These are phyloP conservation scores for Cudoniella acicularis DNA, from an alignment of 495 filamentous ascomycete genomes.

Conservation along the genomic window DNA sequence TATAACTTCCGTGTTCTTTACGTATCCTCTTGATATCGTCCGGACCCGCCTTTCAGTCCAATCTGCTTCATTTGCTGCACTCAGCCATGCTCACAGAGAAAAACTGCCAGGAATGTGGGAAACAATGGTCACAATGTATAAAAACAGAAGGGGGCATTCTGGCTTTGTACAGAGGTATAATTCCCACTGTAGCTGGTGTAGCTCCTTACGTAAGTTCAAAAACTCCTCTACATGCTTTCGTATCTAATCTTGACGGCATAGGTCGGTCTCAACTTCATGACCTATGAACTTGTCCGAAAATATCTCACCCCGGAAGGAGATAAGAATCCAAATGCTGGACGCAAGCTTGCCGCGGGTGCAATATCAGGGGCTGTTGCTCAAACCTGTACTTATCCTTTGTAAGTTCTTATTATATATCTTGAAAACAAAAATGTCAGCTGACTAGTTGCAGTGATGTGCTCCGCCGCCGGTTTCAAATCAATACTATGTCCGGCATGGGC, in stretches of 20 bases:
- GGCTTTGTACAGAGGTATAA: conserved; percentile 86
- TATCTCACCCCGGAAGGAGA: conserved; percentile 86
- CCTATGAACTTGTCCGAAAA: conserved; percentile 82
- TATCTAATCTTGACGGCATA: conserved; percentile 31
- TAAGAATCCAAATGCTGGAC: conserved; percentile 69
- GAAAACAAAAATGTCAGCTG: background rate
- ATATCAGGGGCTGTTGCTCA: conserved; percentile 94
- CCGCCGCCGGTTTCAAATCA: conserved; percentile 95
- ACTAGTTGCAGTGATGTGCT: conserved; percentile 70
- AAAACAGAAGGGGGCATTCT: conserved; percentile 78
- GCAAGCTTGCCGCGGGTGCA: conserved; percentile 86
- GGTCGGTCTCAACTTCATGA: conserved; percentile 98
- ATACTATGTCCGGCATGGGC: conserved; percentile 98
- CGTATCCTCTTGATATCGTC: conserved; percentile 89
- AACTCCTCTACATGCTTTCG: background rate
- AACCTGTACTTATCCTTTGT: conserved; percentile 98
- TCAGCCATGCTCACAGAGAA: conserved; percentile 49
- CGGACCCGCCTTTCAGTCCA: conserved; percentile 94
- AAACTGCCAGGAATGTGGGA: conserved; percentile 92
- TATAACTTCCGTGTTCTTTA: conserved; percentile 82
- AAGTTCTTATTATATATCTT: conserved; percentile 35
- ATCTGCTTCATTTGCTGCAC: conserved; percentile 84
- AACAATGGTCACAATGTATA: conserved; percentile 81
- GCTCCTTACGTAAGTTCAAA: conserved; percentile 73
- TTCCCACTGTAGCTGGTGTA: conserved; percentile 91